These are phyloP conservation scores for Heterobasidion annosum DNA, from an alignment of 1,284 basidiomycete genomes.

Conservation along the genomic window DNA sequence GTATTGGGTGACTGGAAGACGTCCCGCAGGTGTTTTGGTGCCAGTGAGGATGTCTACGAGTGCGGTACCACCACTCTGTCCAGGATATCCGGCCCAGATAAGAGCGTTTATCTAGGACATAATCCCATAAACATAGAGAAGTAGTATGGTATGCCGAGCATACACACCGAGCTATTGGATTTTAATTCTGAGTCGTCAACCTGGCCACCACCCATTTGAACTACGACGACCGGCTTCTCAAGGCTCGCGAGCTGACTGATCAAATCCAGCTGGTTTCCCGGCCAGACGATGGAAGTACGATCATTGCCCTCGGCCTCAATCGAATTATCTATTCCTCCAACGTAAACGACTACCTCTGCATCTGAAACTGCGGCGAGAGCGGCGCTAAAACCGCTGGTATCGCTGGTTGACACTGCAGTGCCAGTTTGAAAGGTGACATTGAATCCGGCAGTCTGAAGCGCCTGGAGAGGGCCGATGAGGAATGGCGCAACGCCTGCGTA, in stretches of 20 bases:
- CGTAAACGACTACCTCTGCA: conserved; percentile 28
- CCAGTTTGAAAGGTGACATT: conserved; percentile 32
- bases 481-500: conserved; percentile 37
- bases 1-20: conserved; percentile 45
- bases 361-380: conserved; percentile 18
- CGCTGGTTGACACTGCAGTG: conserved; percentile 28
- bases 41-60: conserved; percentile 41
- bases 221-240: conserved; percentile 41
- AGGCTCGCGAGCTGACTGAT: conserved; percentile 31
- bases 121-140: not conserved
- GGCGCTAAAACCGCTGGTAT: conserved; percentile 33
- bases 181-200: conserved; percentile 39
- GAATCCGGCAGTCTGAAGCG: conserved; percentile 36
- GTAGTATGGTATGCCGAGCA: not conserved
- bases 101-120: conserved; percentile 38
- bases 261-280: conserved; percentile 44
- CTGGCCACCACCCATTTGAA: conserved; percentile 50
- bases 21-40: conserved; percentile 41
- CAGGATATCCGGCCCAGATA: conserved; percentile 47
- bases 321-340: conserved; percentile 40
- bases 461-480: conserved; percentile 43
- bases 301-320: conserved; percentile 45
- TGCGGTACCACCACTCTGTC: conserved; percentile 43
- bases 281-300: conserved; percentile 42
- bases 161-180: conserved; percentile 28